Evolutionary conservation across 176 grass and related monocot genomes (phyloP).

Genomic region (Triticum urartu): DNA sequence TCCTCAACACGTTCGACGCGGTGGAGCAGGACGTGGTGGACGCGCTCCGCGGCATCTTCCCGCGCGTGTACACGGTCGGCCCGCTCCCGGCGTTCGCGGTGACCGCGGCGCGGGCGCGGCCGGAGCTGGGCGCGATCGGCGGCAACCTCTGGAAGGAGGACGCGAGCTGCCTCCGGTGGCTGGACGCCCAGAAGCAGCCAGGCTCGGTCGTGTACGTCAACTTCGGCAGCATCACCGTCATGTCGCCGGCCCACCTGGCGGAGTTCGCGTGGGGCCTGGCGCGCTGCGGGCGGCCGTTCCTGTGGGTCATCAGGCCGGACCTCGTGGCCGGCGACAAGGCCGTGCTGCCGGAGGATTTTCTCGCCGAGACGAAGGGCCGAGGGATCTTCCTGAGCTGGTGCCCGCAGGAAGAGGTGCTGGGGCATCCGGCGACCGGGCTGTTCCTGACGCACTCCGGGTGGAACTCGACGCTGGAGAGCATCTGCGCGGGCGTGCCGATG

Average conservation of each 20-base stretch:
- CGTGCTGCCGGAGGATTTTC: slow-evolving; percentile 35
- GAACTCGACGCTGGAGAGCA: slow-evolving; percentile 23
- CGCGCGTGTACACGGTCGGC: slow-evolving; percentile 49
- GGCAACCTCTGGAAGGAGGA: slow-evolving; percentile 74
- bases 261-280: slow-evolving; percentile 21
- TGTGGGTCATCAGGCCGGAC: slow-evolving; percentile 58
- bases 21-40: slow-evolving; percentile 48
- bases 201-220: slow-evolving; percentile 73
- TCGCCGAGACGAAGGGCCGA: slow-evolving; percentile 26
- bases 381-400: slow-evolving; percentile 52
- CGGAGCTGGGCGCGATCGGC: slow-evolving; percentile 21
- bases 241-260: slow-evolving; percentile 12
- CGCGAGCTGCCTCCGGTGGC: slow-evolving; percentile 51
- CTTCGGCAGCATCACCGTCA: slow-evolving; percentile 79
- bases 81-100: slow-evolving; percentile 36
- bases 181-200: slow-evolving; percentile 14
- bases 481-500: slow-evolving; percentile 59
- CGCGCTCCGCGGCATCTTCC: slow-evolving; percentile 44
- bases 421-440: slow-evolving; percentile 38
- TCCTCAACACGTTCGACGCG: slow-evolving; percentile 63
- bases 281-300: slow-evolving; percentile 41
- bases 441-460: slow-evolving; percentile 6
- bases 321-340: slow-evolving; percentile 34
- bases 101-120: not conserved
- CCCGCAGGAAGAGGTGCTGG: slow-evolving; percentile 51